Percentiles rank a stretch among this genome's conserved stretches.
Evolutionary conservation across 208 protist genomes (phyloP).

Genomic region (Lotmaria passim): DNA sequence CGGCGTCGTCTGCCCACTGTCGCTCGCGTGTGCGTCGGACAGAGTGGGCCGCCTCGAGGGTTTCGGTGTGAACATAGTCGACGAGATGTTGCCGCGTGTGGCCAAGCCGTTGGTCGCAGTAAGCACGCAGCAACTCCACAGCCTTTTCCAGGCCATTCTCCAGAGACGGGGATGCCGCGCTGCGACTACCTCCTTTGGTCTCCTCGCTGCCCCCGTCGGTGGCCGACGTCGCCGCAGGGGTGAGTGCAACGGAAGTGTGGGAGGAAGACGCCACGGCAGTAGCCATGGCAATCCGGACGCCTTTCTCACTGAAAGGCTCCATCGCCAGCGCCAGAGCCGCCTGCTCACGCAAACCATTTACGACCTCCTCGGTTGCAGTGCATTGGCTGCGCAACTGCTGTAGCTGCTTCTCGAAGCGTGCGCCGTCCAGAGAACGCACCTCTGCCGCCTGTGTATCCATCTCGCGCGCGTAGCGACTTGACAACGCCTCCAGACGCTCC

Average conservation of each 20-base stretch:
- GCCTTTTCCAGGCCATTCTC: slow-evolving; percentile 31
- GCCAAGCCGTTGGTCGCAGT: slow-evolving; percentile 44
- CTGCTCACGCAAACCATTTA: slow-evolving; percentile 35
- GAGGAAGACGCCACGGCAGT: background rate
- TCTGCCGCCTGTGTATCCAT: slow-evolving; percentile 35
- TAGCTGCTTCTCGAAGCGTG: slow-evolving; percentile 44
- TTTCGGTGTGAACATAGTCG: slow-evolving; percentile 57
- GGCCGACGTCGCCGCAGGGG: no score
- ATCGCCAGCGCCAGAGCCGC: slow-evolving; percentile 32
- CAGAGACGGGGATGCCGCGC: slow-evolving; percentile 1
- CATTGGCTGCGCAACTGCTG: slow-evolving; percentile 24
- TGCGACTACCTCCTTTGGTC: background rate
- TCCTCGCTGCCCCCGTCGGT: background rate
- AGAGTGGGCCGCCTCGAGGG: slow-evolving; percentile 47
- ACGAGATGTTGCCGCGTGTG: slow-evolving; percentile 51
- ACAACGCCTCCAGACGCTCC: slow-evolving; percentile 36
- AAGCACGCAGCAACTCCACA: slow-evolving; percentile 41
- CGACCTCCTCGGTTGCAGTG: slow-evolving; percentile 8
- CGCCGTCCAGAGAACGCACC: slow-evolving; percentile 40
- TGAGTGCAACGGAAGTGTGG: no score
- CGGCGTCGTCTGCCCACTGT: slow-evolving; percentile 49
- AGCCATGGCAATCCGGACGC: slow-evolving; percentile 27
- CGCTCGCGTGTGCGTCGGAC: slow-evolving; percentile 43
- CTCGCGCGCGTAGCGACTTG: slow-evolving; percentile 32
- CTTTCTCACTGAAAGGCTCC: slow-evolving; percentile 36